These are phyloP conservation scores for Bipolaris gigantea DNA, from an alignment of 2,329 filamentous ascomycete genomes.

Conservation along the genomic window DNA sequence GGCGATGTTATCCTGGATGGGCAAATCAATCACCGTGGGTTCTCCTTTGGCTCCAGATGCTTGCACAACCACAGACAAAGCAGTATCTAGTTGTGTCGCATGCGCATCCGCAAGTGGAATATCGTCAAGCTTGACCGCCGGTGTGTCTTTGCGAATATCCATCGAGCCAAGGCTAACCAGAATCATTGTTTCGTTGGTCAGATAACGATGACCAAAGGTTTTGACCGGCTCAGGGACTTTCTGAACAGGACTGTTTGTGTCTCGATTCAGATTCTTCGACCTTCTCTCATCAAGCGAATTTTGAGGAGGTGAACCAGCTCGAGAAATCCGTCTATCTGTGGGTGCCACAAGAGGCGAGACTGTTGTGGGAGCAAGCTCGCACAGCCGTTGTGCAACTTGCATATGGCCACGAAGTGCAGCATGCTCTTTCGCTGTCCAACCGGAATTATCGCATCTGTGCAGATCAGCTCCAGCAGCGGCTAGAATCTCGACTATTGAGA, in stretches of 20 bases:
- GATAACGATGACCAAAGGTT: slow-evolving; percentile 92
- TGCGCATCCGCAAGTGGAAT: slow-evolving; percentile 88
- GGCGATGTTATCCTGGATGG: slow-evolving; percentile 88
- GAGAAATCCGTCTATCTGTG: slow-evolving; percentile 32
- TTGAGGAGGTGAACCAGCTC: slow-evolving; percentile 52
- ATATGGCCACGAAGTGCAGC: slow-evolving; percentile 88
- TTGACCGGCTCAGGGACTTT: slow-evolving; percentile 78
- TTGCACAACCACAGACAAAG: slow-evolving; percentile 86
- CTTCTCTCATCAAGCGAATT: slow-evolving; percentile 60
- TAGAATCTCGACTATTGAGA: slow-evolving; percentile 73
- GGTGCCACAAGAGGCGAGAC: slow-evolving; percentile 28
- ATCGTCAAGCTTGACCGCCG: slow-evolving; percentile 82
- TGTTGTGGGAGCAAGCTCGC: slow-evolving; percentile 54
- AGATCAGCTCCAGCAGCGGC: slow-evolving; percentile 77
- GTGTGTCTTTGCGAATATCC: slow-evolving; percentile 81
- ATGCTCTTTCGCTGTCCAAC: slow-evolving; percentile 93
- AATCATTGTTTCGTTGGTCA: slow-evolving; percentile 85
- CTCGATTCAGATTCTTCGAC: slow-evolving; percentile 44
- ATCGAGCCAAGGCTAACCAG: slow-evolving; percentile 92
- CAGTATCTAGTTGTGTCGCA: slow-evolving; percentile 90
- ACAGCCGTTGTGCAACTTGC: slow-evolving; percentile 71
- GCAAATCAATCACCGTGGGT: slow-evolving; percentile 85
- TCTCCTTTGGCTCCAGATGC: slow-evolving; percentile 84
- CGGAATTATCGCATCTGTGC: slow-evolving; percentile 76
- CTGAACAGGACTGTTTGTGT: slow-evolving; percentile 38